Conservation (phyloP, 2,329 filamentous ascomycete genomes). For the Ceratocystis cubensis region DNA sequence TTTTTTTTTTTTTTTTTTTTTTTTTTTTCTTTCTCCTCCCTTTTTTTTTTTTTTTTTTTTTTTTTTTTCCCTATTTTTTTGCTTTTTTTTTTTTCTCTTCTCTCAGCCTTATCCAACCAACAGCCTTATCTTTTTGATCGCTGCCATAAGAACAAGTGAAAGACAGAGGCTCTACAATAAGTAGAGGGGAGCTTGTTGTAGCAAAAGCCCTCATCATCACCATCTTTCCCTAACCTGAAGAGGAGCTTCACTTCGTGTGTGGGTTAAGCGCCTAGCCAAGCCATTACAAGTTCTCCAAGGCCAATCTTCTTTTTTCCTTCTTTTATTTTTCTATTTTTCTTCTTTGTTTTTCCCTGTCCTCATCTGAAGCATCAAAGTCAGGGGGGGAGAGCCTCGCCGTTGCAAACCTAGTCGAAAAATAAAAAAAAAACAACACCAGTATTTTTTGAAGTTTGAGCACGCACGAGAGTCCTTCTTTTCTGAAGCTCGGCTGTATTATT, state of each 20-base stretch:
- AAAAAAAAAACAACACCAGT: background rate
- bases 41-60: background rate
- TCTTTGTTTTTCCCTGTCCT: conserved; percentile 3
- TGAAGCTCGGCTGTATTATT: background rate
- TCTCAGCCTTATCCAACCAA: background rate
- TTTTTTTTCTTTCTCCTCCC: background rate
- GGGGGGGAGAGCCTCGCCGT: conserved; percentile 8
- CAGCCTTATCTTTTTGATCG: background rate
- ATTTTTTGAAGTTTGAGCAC: conserved; percentile 7
- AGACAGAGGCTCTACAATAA: background rate
- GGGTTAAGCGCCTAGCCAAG: conserved; percentile 16
- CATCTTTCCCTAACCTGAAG: background rate
- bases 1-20: background rate
- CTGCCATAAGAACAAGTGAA: background rate
- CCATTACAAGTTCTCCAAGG: background rate
- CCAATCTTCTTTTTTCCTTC: background rate
- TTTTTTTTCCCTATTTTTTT: background rate
- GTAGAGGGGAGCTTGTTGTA: background rate
- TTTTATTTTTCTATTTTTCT: conserved; percentile 4
- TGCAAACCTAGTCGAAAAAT: conserved; percentile 8
- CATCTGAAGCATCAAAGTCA: conserved; percentile 11
- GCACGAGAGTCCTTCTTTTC: conserved; percentile 1
- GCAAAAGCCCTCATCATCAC: background rate
- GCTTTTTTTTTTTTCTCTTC: background rate
- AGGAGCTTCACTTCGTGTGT: background rate